A percentile compares a stretch with the other conserved stretches of the same genome.
phyloP scores from a whole-genome alignment of 345 rosid genomes.

The Rhizophora apiculata region DNA sequence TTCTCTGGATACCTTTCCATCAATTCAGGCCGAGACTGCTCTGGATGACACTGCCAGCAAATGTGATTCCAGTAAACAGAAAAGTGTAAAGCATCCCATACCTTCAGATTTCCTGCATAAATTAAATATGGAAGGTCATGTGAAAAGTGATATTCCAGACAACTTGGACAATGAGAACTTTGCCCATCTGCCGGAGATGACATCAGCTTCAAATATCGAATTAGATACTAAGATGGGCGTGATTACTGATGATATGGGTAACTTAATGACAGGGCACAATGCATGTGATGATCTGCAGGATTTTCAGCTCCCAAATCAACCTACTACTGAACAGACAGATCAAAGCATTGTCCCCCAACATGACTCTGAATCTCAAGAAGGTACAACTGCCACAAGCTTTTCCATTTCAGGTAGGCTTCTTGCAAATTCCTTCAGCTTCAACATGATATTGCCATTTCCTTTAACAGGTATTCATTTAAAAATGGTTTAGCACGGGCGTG shows the following conservation, averaged over 20 bases:
- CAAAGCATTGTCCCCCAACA: background rate
- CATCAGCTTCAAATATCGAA: background rate
- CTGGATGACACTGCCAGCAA: background rate
- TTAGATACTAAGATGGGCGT: background rate
- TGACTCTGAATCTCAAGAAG: background rate
- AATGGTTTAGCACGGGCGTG: background rate
- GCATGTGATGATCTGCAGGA: slow-evolving; percentile 13
- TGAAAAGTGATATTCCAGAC: background rate
- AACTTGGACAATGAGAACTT: background rate
- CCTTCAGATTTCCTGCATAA: background rate
- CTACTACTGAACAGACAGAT: slow-evolving; percentile 17
- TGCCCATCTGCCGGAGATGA: background rate
- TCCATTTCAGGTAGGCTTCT: slow-evolving; percentile 1
- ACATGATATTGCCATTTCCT: background rate
- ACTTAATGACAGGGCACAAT: slow-evolving; percentile 8
- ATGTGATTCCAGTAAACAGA: background rate
- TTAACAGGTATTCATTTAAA: background rate
- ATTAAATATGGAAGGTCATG: background rate
- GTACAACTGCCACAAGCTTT: background rate
- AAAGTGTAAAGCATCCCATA: background rate
- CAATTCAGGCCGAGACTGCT: background rate
- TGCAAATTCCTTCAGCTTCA: background rate
- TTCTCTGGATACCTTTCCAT: background rate
- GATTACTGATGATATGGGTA: background rate
- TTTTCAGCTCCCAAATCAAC: slow-evolving; percentile 7